phyloP scores from a whole-genome alignment of 495 filamentous ascomycete species.

The Parachaetomium inaequale region DNA sequence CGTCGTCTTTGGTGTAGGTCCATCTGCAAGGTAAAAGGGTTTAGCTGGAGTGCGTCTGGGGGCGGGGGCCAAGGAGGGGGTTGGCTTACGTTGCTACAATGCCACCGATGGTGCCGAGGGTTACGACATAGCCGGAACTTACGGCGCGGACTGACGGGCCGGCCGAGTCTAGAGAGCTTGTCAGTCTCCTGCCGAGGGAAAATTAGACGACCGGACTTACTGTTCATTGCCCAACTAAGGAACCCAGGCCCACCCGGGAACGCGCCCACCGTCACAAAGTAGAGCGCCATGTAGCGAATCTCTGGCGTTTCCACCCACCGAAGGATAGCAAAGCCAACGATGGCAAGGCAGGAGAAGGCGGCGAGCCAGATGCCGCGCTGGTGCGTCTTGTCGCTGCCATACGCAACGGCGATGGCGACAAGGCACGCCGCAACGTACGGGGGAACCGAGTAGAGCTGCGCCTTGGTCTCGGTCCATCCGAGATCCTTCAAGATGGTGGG shows the following conservation, averaged over 20 bases:
- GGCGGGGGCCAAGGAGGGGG: neutral
- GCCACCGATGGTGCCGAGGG: constrained; percentile 53
- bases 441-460: constrained; percentile 51
- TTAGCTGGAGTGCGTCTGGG: neutral
- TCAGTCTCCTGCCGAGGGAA: neutral
- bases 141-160: constrained; percentile 57
- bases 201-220: neutral
- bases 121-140: constrained; percentile 51
- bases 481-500: constrained; percentile 49
- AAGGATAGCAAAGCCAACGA: constrained; percentile 41
- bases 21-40: constrained; percentile 36
- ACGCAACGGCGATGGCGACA: constrained; percentile 56
- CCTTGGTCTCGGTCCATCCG: constrained; percentile 43
- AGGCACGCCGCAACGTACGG: constrained; percentile 52
- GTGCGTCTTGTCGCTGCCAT: constrained; percentile 53
- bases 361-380: constrained; percentile 60
- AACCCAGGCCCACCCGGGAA: constrained; percentile 53
- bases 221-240: constrained; percentile 53
- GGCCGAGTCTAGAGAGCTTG: constrained; percentile 38
- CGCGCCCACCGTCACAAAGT: constrained; percentile 50
- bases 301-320: constrained; percentile 28
- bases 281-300: constrained; percentile 43
- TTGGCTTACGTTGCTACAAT: constrained; percentile 50
- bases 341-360: constrained; percentile 42
- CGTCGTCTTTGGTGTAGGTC: constrained; percentile 52